These are phyloP conservation scores for Hypoxylon sp. DNA, from an alignment of 2,329 filamentous ascomycete genomes.

Conservation along the genomic window DNA sequence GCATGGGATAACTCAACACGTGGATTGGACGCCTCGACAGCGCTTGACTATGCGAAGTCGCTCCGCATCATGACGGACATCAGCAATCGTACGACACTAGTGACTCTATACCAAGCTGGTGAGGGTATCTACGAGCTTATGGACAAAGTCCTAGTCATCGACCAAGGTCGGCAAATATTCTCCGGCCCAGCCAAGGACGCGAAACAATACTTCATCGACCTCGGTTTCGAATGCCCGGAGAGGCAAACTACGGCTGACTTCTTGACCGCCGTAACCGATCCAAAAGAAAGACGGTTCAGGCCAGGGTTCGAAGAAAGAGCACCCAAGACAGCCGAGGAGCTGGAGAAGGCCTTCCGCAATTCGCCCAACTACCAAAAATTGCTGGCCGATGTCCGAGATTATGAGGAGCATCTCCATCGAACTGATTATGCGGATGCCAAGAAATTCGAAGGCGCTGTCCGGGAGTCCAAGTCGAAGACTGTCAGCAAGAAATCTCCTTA, in stretches of 20 bases:
- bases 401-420: slow-evolving; percentile 61
- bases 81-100: slow-evolving; percentile 69
- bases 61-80: slow-evolving; percentile 82
- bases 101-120: slow-evolving; percentile 61
- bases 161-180: slow-evolving; percentile 74
- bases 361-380: slow-evolving; percentile 74
- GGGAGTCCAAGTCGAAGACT: slow-evolving; percentile 76
- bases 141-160: slow-evolving; percentile 86
- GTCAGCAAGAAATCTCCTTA: slow-evolving; percentile 80
- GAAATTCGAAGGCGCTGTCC: slow-evolving; percentile 75
- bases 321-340: slow-evolving; percentile 78
- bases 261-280: slow-evolving; percentile 81
- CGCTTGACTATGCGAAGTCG: slow-evolving; percentile 81
- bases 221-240: slow-evolving; percentile 74
- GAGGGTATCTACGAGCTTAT: slow-evolving; percentile 67
- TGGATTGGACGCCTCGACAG: slow-evolving; percentile 84
- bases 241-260: slow-evolving; percentile 82
- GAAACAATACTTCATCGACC: slow-evolving; percentile 74
- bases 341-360: slow-evolving; percentile 74
- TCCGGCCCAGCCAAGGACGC: slow-evolving; percentile 75
- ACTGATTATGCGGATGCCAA: slow-evolving; percentile 73
- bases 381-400: slow-evolving; percentile 70
- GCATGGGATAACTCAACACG: slow-evolving; percentile 87
- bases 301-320: slow-evolving; percentile 74
- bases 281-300: slow-evolving; percentile 77